A percentile compares a stretch with the other conserved stretches of the same genome.
Conservation (phyloP, 768 basidiomycete species). For the Phylloporus arenicola region DNA sequence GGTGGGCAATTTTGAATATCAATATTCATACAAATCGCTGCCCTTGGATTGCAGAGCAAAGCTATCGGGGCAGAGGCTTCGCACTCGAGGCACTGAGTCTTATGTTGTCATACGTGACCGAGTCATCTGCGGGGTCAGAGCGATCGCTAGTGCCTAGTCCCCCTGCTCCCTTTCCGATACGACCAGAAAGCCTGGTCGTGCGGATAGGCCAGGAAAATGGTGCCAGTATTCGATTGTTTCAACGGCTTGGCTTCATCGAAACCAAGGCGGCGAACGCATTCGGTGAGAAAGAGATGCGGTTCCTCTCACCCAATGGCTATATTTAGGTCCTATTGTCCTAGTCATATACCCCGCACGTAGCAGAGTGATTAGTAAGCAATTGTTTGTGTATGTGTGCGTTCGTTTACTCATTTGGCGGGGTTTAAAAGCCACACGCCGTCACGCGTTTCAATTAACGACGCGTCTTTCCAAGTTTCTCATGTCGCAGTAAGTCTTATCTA, state of each 20-base stretch:
- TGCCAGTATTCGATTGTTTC: conserved; percentile 68
- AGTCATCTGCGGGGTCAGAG: conserved; percentile 24
- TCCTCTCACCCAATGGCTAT: conserved; percentile 3
- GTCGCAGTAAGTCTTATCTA: conserved; percentile 11
- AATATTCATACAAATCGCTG: background rate
- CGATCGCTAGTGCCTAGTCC: conserved; percentile 20
- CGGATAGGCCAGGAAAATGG: conserved; percentile 67
- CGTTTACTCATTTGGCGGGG: conserved; percentile 4
- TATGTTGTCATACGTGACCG: conserved; percentile 65
- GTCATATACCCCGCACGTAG: conserved; percentile 9
- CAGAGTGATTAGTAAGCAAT: background rate
- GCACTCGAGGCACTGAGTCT: conserved; percentile 60
- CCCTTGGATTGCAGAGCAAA: conserved; percentile 43
- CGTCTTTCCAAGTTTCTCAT: conserved; percentile 8
- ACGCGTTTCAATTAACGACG: conserved; percentile 1
- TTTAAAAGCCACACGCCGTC: conserved; percentile 5
- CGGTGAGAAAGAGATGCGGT: conserved; percentile 77
- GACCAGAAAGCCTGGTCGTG: conserved; percentile 49
- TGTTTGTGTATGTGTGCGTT: conserved; percentile 11
- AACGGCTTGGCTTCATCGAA: conserved; percentile 67
- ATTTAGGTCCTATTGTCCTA: conserved; percentile 12
- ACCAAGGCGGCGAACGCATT: conserved; percentile 71
- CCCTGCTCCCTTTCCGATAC: conserved; percentile 40
- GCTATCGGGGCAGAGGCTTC: conserved; percentile 63
- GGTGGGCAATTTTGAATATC: conserved; percentile 36